Evolutionary conservation across 257 asterid species (phyloP).

Genomic region (Ligustrum vulgare): DNA sequence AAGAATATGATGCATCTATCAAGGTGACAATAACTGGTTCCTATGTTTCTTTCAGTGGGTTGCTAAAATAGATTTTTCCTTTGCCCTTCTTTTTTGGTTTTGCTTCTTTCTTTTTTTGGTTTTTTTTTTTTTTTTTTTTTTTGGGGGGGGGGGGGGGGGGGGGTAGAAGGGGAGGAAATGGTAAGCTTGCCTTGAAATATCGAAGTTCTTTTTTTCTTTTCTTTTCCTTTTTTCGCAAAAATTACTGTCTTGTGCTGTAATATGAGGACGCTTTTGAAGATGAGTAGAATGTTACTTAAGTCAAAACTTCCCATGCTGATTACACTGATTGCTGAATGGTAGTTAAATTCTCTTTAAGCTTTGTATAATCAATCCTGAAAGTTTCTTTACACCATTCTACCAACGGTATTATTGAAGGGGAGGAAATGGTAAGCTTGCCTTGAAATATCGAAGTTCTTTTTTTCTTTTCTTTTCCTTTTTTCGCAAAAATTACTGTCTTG

Average conservation of each 20-base stretch:
- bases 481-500: no score
- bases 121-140: no score
- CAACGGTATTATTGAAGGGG: background rate
- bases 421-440: no score
- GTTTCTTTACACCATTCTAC: background rate
- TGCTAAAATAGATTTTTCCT: background rate
- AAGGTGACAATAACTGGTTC: slow-evolving; percentile 34
- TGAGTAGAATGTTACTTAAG: background rate
- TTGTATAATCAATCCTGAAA: background rate
- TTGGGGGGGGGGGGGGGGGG: background rate
- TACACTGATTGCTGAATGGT: background rate
- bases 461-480: no score
- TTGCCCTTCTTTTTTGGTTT: background rate
- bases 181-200: background rate
- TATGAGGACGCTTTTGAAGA: background rate
- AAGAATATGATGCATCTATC: slow-evolving; percentile 41
- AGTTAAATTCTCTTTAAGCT: background rate
- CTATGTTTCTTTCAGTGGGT: background rate
- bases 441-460: no score
- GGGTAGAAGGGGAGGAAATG: background rate
- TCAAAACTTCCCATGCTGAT: background rate
- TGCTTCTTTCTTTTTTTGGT: background rate
- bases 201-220: no score
- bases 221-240: background rate
- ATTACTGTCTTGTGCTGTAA: background rate